Base-by-base conservation (phyloP, 2,329 filamentous ascomycete species). In the Atkinsonella texensis region DNA sequence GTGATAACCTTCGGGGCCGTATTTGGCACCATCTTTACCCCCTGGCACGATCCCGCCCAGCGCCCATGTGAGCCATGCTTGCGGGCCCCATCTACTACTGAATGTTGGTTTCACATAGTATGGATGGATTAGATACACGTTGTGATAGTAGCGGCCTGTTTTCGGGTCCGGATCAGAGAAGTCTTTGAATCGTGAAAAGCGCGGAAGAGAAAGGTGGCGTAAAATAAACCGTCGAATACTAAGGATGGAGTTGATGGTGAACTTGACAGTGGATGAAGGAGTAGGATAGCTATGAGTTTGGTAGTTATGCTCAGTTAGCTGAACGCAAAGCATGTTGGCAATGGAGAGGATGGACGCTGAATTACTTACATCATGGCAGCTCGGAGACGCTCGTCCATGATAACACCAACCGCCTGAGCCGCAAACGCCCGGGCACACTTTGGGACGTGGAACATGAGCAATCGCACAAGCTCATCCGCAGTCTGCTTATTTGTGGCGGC, bases 51-150 rank as follows among this genome's bases (percentile, higher is more conserved):
- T 45, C 4, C 50, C 50, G 4, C 50, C 50, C 40, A 48, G 15
- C 2, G 45, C 45, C 45, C 50, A 43, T 11, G 35, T 47, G 10
- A 51, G n/a, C 50, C 43, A 51, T 31, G 50, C 50, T n/a, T 42
- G 44, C 15, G 23, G 33, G 3, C 50, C 50, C 50, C 50, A 51
- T 51, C 50, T 33, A 17, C 23, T 51, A 28, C 44, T 32, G 5
- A 47, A 35, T 11, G 50, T 51, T n/a, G 50, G 50, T 39, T 42
- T 42, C 3, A 51, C 50, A 31, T 51, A 51, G 39, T 51, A 51
- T 13, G 50, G 50, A 20, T 51, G 44, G 17, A 51, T 11, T 13
- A 51, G 45, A 39, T 51, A 51, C 1, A 18, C 17, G 5, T 35
- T 18, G 20, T 51, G 43, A 18, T 51, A 38, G 31, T 51, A 51